Evolutionary conservation across 225 moss, liverwort and hornwort species (phyloP).

Genomic region (Thuidium tamariscinum): DNA sequence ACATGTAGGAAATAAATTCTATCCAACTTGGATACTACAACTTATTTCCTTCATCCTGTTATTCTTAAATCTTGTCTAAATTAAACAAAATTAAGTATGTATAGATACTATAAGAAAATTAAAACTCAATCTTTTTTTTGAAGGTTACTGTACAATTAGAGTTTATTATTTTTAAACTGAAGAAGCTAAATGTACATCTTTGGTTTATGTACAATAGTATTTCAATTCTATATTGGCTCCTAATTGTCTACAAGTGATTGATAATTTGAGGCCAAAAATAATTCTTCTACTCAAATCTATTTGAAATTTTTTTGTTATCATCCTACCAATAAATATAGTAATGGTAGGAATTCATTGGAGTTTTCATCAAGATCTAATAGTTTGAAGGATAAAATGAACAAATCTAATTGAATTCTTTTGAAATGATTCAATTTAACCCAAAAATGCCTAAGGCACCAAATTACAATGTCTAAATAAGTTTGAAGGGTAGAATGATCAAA

Average conservation of each 20-base stretch:
- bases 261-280: background rate
- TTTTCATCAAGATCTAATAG: background rate
- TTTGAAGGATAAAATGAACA: background rate
- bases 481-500: background rate
- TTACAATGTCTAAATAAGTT: no score
- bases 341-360: background rate
- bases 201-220: rapidly evolving
- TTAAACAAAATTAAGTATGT: no score
- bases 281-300: rapidly evolving
- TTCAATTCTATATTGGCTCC: background rate
- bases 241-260: background rate
- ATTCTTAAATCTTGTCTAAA: no score
- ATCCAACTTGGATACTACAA: no score
- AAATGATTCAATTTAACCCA: background rate
- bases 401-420: background rate
- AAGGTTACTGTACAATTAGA: no score
- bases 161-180: no score
- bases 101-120: no score
- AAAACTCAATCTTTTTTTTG: no score
- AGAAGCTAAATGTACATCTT: no score
- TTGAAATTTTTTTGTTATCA: background rate
- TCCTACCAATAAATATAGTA: background rate
- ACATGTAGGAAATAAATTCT: no score
- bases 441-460: no score
- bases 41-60: no score